A percentile compares a stretch with the other conserved stretches of the same genome.
Evolutionary conservation across 139 green algal genomes (phyloP).

Genomic region (Volvox reticuliferus): DNA sequence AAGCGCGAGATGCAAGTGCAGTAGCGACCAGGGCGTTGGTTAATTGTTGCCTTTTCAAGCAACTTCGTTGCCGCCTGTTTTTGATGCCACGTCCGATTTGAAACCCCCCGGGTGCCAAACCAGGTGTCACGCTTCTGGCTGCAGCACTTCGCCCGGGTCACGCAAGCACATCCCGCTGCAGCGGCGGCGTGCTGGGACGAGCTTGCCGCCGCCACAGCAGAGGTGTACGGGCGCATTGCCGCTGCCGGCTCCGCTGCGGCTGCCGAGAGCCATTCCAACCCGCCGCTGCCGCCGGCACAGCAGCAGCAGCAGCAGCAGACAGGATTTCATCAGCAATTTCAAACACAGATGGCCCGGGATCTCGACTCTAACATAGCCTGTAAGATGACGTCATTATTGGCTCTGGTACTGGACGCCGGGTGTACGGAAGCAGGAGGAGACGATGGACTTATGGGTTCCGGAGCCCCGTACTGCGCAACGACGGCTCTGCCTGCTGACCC

Average conservation of each 20-base stretch:
- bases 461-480: not conserved
- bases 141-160: conserved; percentile 5
- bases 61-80: no score
- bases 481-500: not conserved
- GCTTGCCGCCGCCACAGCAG: not conserved
- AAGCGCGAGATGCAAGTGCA: no score
- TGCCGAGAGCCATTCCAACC: not conserved
- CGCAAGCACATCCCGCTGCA: conserved; percentile 15
- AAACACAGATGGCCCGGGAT: not conserved
- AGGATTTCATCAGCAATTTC: not conserved
- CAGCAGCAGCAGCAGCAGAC: not conserved
- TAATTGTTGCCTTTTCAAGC: no score
- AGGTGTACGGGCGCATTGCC: conserved; percentile 25
- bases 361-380: not conserved
- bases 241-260: not conserved
- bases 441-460: not conserved
- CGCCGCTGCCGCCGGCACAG: not conserved
- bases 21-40: no score
- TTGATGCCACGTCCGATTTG: no score
- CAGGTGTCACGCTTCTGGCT: conserved; percentile 34
- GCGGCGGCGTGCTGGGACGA: conserved; percentile 24
- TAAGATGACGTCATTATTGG: conserved; percentile 13
- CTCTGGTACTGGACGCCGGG: conserved; percentile 10
- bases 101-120: no score
- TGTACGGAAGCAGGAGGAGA: not conserved